These are phyloP conservation scores for Aleurites moluccanus DNA, from an alignment of 441 rosid genomes.

Conservation along the genomic window DNA sequence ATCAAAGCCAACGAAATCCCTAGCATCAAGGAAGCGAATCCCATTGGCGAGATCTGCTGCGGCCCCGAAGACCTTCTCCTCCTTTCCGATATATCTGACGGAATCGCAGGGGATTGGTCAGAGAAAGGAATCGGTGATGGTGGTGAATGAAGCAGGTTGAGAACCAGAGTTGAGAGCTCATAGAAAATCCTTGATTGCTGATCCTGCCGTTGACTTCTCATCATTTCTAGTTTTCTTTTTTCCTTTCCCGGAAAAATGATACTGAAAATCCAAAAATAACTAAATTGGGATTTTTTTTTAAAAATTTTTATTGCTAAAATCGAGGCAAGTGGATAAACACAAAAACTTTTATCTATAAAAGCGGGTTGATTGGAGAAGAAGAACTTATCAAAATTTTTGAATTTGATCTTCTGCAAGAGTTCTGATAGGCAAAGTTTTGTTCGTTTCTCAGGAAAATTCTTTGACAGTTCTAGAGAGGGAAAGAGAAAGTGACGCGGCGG, in stretches of 20 bases:
- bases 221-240: slow-evolving; percentile 33
- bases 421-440: slow-evolving; percentile 27
- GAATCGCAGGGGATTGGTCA: slow-evolving; percentile 31
- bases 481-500: slow-evolving; percentile 23
- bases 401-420: slow-evolving; percentile 3
- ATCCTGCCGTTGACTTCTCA: slow-evolving; percentile 49
- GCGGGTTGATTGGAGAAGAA: slow-evolving; percentile 28
- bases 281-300: not conserved
- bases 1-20: slow-evolving; percentile 77
- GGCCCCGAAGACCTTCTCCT: slow-evolving; percentile 24
- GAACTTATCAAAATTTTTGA: not conserved
- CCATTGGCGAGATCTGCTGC: slow-evolving; percentile 73
- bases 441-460: slow-evolving; percentile 34
- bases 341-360: slow-evolving; percentile 27
- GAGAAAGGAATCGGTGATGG: slow-evolving; percentile 52
- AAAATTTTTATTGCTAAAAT: slow-evolving; percentile 26
- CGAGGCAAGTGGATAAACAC: slow-evolving; percentile 56
- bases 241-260: slow-evolving; percentile 2
- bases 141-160: slow-evolving; percentile 65
- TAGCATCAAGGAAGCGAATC: slow-evolving; percentile 76
- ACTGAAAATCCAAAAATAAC: not conserved
- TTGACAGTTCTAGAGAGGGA: not conserved
- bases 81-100: slow-evolving; percentile 17
- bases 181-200: slow-evolving; percentile 57
- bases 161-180: slow-evolving; percentile 67